These are phyloP conservation scores for Groenewaldozyma auringiensis DNA, from an alignment of 1,139 yeast genomes.

Conservation along the genomic window DNA sequence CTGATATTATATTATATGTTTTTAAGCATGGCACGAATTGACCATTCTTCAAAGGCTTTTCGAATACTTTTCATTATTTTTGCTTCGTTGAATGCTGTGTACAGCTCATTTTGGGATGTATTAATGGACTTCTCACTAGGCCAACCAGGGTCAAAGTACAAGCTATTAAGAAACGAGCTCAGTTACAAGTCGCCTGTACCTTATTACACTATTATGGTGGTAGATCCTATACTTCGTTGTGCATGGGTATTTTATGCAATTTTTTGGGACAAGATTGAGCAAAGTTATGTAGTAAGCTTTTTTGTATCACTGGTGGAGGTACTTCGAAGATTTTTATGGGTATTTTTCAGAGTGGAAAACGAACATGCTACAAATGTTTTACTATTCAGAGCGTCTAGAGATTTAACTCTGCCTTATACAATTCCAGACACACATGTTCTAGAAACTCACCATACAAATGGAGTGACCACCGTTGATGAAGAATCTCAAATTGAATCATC, in stretches of 20 bases:
- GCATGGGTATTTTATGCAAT: constrained; percentile 81
- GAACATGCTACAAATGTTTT: constrained; percentile 89
- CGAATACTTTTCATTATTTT: constrained; percentile 60
- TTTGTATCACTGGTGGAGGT: constrained; percentile 76
- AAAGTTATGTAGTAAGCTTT: constrained; percentile 86
- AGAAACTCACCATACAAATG: constrained; percentile 6
- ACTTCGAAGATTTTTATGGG: constrained; percentile 78
- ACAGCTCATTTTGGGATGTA: constrained; percentile 76
- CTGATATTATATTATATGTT: constrained; percentile 63
- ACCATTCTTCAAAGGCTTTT: constrained; percentile 35
- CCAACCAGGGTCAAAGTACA: constrained; percentile 62
- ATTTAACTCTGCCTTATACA: constrained; percentile 70
- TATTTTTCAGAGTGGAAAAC: constrained; percentile 86
- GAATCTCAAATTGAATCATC: neutral
- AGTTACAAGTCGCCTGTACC: constrained; percentile 50
- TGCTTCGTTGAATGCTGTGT: constrained; percentile 66
- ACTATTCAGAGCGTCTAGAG: constrained; percentile 77
- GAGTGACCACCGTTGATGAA: constrained; percentile 6
- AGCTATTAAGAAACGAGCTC: constrained; percentile 62
- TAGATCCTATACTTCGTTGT: constrained; percentile 68
- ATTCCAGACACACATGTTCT: constrained; percentile 16
- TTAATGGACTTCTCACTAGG: constrained; percentile 93
- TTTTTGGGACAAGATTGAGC: constrained; percentile 70
- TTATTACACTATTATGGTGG: constrained; percentile 67
- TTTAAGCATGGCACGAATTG: constrained; percentile 74